Conservation (phyloP, 2,329 filamentous ascomycete genomes). For the Colletotrichum simmondsii region DNA sequence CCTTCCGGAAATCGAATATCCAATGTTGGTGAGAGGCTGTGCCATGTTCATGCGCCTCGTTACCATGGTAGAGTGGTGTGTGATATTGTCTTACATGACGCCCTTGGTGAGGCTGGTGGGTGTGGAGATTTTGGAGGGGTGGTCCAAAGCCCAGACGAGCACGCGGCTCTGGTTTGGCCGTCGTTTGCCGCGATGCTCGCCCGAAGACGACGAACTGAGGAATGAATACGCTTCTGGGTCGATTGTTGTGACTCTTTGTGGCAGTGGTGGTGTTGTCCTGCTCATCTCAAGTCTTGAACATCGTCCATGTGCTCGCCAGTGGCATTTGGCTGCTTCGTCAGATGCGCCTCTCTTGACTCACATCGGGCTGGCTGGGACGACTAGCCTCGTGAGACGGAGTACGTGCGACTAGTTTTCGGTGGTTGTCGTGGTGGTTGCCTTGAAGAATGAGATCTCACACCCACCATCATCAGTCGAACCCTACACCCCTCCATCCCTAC, state of each 20-base stretch:
- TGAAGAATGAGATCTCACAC: slow-evolving; percentile 12
- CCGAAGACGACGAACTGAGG: not conserved
- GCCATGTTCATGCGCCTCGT: slow-evolving; percentile 28
- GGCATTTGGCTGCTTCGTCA: slow-evolving; percentile 2
- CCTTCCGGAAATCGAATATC: not conserved
- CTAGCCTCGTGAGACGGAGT: not conserved
- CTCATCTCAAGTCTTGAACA: not conserved
- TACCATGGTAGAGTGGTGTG: not conserved
- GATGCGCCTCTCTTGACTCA: slow-evolving; percentile 23
- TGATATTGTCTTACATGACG: slow-evolving; percentile 32
- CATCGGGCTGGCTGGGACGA: not conserved
- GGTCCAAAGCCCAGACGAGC: not conserved
- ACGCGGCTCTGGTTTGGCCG: slow-evolving; percentile 13
- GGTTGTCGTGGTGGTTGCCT: not conserved
- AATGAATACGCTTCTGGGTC: not conserved
- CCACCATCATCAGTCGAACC: slow-evolving; percentile 1
- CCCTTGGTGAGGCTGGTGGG: not conserved
- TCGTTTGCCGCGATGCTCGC: not conserved
- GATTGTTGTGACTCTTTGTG: not conserved
- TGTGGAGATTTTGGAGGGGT: not conserved
- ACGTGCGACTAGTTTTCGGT: slow-evolving; percentile 6
- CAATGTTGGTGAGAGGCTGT: slow-evolving; percentile 9
- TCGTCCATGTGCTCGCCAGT: slow-evolving; percentile 17
- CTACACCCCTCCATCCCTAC: slow-evolving; percentile 28
- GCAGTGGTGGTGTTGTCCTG: slow-evolving; percentile 8